A percentile compares a stretch with the other conserved stretches of the same genome.
These are phyloP conservation scores for Agarophyton chilense DNA, from an alignment of 23 red algal genomes.

Conservation along the genomic window DNA sequence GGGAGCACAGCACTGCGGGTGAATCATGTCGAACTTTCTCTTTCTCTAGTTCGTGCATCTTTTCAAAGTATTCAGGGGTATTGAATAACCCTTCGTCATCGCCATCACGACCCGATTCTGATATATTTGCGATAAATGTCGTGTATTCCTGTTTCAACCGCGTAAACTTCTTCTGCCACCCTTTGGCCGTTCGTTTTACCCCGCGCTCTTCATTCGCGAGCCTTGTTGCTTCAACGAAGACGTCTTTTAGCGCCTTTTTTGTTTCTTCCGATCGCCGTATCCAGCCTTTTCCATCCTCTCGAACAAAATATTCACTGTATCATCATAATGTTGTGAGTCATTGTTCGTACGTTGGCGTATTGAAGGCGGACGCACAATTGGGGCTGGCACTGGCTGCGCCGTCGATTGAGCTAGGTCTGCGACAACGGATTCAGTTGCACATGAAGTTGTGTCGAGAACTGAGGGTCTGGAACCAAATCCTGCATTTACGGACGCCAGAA, in stretches of 20 bases:
- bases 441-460: no score
- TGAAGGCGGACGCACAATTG: no score
- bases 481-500: no score
- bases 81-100: no score
- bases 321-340: neutral
- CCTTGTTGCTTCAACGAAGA: neutral
- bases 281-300: neutral
- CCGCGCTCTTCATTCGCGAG: neutral
- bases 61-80: neutral
- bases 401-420: no score
- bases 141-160: slow-evolving; percentile 1
- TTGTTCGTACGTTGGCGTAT: no score
- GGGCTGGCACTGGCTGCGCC: no score
- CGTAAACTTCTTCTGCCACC: slow-evolving; percentile 16
- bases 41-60: slow-evolving; percentile 10
- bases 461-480: no score
- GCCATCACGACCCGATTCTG: neutral
- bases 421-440: no score
- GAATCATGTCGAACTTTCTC: neutral
- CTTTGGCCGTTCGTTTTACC: neutral
- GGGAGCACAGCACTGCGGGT: neutral
- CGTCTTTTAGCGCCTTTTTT: slow-evolving; percentile 18
- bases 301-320: neutral
- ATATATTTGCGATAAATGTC: neutral
- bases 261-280: slow-evolving; percentile 14